These are phyloP conservation scores for Leccinum solheimii DNA, from an alignment of 1,284 basidiomycete species.

Conservation along the genomic window DNA sequence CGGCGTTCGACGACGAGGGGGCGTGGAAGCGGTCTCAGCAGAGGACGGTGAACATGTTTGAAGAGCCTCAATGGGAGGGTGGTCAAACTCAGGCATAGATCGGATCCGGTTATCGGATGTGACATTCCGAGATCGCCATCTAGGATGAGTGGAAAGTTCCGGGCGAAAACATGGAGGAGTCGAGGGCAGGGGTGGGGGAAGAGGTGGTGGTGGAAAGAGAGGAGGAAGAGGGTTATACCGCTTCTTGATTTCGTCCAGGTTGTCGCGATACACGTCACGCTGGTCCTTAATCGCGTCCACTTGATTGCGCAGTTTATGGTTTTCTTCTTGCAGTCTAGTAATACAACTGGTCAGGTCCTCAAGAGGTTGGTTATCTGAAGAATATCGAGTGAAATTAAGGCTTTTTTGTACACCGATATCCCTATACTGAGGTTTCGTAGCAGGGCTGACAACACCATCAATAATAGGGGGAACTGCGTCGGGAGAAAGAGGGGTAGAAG, in stretches of 20 bases:
- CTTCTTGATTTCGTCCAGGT: conserved; percentile 18
- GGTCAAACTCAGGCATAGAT: conserved; percentile 9
- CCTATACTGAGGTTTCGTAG: conserved; percentile 17
- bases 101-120: conserved; percentile 2
- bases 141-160: conserved; percentile 18
- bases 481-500: conserved; percentile 6
- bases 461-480: conserved; percentile 3
- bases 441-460: conserved; percentile 3
- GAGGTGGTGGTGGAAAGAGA: not conserved
- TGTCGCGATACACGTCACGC: conserved; percentile 9
- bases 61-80: conserved; percentile 25
- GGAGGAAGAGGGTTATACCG: conserved; percentile 5
- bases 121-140: conserved; percentile 18
- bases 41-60: conserved; percentile 13
- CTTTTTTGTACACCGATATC: conserved; percentile 30
- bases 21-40: conserved; percentile 3
- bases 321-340: conserved; percentile 24
- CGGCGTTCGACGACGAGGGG: conserved; percentile 7
- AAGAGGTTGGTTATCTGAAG: conserved; percentile 1
- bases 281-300: conserved; percentile 15
- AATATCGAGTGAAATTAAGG: conserved; percentile 22
- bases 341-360: conserved; percentile 18
- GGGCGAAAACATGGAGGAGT: not conserved
- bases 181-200: not conserved
- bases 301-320: conserved; percentile 9